Evolutionary conservation across 192 early-diverging fungal genomes (phyloP), one percentile per base, ranked within the genome.

Genomic region (Entomortierella lignicola): DNA sequence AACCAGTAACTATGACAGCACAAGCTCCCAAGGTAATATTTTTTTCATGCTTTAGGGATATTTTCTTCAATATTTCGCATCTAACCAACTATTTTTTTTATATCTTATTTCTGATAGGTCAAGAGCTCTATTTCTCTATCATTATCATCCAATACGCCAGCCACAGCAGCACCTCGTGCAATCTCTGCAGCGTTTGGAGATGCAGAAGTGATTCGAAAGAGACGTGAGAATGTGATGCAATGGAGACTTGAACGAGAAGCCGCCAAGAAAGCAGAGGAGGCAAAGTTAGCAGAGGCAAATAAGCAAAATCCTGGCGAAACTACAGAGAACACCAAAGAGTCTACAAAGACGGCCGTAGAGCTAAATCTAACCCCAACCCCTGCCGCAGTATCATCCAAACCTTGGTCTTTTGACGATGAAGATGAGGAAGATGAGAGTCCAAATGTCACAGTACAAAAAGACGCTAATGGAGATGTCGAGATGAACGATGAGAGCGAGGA

Each of bases 211-310:
- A 91, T 87, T 41, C 84, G 92, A 41, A 89, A 93, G 71, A 72
- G 95, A 53, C 89, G 89, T 61, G 95, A 96, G 84, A 82, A 93
- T 34, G 69, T 97, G 17, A 90, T 93, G 54, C 88, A 92, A 81
- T 98, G 95, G 95, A 80, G 89, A 55, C 89, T 87, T 68, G 89
- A 93, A 70, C 86, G 87, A 60, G 89, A 88, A 60, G 80, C 80
- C 25, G 69, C 72, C 55, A 62, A 80, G 70, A 51, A 86, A 69
- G 66, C 70, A 20, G 72, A 90, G 37, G 82, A 88, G 32, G 80
- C 87, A 2, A 82, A 71, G 66, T 52, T 62, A 57, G 56, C 55
- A 12, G 77, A 60, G 12, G 47, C 50, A 63, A n/a, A 47, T 15
- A 39, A 55, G 11, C 69, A 61, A 44, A 34, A 51, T 41, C 18